A percentile compares a stretch with the other conserved stretches of the same genome.
These are phyloP conservation scores for Pythium rishiriense DNA, from an alignment of 352 stramenopile species.

Conservation along the genomic window DNA sequence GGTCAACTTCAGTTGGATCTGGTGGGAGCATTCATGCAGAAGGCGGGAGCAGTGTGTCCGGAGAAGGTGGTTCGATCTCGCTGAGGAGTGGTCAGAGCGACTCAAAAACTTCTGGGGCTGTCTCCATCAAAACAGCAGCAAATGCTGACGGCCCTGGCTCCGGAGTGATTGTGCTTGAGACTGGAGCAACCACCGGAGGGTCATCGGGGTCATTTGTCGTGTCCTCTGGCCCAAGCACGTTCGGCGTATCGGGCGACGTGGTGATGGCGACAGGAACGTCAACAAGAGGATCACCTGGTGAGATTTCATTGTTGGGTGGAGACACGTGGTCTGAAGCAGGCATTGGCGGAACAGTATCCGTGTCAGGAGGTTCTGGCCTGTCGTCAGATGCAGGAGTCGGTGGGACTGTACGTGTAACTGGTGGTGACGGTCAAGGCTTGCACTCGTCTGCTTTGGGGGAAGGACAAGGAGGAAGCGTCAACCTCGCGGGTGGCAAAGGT, in stretches of 20 bases:
- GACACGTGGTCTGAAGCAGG: constrained; percentile 19
- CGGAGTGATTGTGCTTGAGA: constrained; percentile 3
- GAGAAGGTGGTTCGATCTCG: constrained; percentile 8
- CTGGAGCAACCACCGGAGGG: background rate
- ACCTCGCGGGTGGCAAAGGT: constrained; percentile 24
- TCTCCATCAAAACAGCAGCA: constrained; percentile 4
- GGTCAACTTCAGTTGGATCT: background rate
- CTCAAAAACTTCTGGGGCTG: background rate
- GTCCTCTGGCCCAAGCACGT: background rate
- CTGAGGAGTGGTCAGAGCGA: constrained; percentile 15
- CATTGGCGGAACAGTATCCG: constrained; percentile 27
- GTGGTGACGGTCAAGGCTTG: constrained; percentile 26
- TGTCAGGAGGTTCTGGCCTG: constrained; percentile 43
- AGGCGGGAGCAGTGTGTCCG: constrained; percentile 8
- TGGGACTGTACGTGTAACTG: constrained; percentile 32
- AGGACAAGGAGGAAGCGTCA: constrained; percentile 27
- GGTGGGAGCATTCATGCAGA: constrained; percentile 13
- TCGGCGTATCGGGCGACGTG: constrained; percentile 41
- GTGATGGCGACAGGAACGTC: constrained; percentile 50
- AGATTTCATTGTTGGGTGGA: constrained; percentile 19
- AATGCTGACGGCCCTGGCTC: constrained; percentile 3
- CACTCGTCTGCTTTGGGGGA: constrained; percentile 21
- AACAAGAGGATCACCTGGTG: constrained; percentile 24
- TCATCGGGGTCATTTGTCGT: constrained; percentile 9
- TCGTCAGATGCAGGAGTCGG: constrained; percentile 55